phyloP scores from a whole-genome alignment of 305 asterid species.

The Solanum hybrid region DNA sequence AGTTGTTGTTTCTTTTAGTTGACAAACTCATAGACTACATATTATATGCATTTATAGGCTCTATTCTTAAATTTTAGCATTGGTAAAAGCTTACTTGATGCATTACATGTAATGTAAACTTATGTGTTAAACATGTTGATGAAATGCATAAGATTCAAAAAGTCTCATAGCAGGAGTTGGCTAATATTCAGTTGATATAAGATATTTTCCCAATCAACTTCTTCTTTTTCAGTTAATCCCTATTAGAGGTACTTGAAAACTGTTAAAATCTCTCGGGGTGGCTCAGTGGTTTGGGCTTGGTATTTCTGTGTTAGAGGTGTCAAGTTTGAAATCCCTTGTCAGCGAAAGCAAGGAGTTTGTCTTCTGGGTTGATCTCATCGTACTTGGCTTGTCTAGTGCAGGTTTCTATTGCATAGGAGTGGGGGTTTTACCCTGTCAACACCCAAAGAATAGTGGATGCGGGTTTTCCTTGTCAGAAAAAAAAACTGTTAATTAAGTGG shows the following conservation, averaged over 20 bases:
- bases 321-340: background rate
- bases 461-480: background rate
- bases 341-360: background rate
- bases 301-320: background rate
- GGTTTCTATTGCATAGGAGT: background rate
- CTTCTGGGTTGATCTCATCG: accelerated
- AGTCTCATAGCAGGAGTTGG: background rate
- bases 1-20: constrained; percentile 19
- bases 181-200: background rate
- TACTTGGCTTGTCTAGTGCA: background rate
- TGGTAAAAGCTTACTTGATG: constrained; percentile 15
- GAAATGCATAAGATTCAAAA: background rate
- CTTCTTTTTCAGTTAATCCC: background rate
- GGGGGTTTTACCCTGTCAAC: accelerated
- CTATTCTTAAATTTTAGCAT: constrained; percentile 31
- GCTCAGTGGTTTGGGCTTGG: background rate
- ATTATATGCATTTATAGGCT: constrained; percentile 33
- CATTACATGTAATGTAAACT: background rate
- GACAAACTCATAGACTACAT: constrained; percentile 21
- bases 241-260: background rate
- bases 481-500: background rate
- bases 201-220: background rate
- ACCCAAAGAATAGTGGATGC: too few species aligned
- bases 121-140: background rate
- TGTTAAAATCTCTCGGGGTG: too few species aligned